phyloP scores from a whole-genome alignment of 2,329 filamentous ascomycete species.

The Fusarium ambrosium region DNA sequence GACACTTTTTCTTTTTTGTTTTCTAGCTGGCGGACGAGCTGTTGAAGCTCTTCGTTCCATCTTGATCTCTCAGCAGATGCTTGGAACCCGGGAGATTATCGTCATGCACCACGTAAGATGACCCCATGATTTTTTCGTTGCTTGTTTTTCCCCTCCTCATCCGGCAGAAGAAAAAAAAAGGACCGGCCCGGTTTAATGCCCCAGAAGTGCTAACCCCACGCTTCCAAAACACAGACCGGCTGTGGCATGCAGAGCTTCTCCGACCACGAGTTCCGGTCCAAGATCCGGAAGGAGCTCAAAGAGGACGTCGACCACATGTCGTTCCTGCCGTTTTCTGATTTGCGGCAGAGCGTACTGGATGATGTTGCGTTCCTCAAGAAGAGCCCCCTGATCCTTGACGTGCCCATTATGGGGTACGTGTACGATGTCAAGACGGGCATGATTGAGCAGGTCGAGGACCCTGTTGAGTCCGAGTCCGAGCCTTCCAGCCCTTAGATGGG shows the following conservation, averaged over 20 bases:
- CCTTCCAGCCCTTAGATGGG: conserved; percentile 21
- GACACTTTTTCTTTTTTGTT: conserved; percentile 6
- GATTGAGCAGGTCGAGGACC: conserved; percentile 49
- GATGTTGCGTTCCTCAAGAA: conserved; percentile 75
- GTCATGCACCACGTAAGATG: conserved; percentile 73
- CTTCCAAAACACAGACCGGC: conserved; percentile 49
- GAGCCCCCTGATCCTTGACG: conserved; percentile 71
- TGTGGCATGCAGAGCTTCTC: conserved; percentile 76
- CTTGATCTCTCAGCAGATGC: conserved; percentile 82
- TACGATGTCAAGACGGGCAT: conserved; percentile 83
- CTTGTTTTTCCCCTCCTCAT: neutral
- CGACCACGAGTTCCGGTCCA: conserved; percentile 66
- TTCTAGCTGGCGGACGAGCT: conserved; percentile 70
- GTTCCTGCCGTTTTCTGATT: conserved; percentile 75
- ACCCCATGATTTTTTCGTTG: neutral
- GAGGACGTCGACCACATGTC: conserved; percentile 65
- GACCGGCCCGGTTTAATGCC: conserved; percentile 29
- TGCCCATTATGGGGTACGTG: conserved; percentile 78
- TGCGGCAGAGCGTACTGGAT: conserved; percentile 73
- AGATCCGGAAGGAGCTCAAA: conserved; percentile 72
- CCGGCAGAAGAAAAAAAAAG: conserved; percentile 2
- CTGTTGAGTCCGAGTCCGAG: conserved; percentile 20
- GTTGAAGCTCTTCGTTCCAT: conserved; percentile 80
- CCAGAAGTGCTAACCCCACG: conserved; percentile 26
- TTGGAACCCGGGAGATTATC: conserved; percentile 81